Base-by-base conservation (phyloP, 78 protist genomes). In the Thecamonas trahens region DNA sequence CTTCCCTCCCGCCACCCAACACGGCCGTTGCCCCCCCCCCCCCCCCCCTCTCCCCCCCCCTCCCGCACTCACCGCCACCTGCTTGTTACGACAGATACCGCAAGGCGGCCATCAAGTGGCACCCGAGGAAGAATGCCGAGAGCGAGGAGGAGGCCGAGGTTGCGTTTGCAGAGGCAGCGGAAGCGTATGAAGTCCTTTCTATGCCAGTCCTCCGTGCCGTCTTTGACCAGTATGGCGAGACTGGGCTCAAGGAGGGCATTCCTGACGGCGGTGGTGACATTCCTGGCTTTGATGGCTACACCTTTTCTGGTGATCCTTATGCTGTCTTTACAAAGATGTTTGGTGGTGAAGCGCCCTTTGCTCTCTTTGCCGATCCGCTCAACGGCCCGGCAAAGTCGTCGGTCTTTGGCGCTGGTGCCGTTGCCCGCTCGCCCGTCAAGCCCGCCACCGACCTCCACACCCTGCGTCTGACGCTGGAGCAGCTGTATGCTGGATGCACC, bases 151-250 rank as follows among this genome's bases (percentile, higher is more conserved):
- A 8, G 26, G 52, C 60, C 1, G 67, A 52, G 62, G 26, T 3
- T 11, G 9, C 1, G 24, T 76, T 76, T 50, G 14, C 67, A 2
- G 75, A 76, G 15, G 22, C 67, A 1, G 61, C 50, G 31, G 83
- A 61, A 18, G 83, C 83, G 17, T 79, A 79, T 20, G 79, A 72
- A 8, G 79, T 79, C n/a, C 54, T 79, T 18, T 29, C 47, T 26
- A 69, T 69, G 7, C 38, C 61, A 29, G 45, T 53, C 24, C 14
- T 64, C 34, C n/a, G 58, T 35, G 61, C 34, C 15, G 15, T 62
- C 42, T 79, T 28, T n/a, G 83, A 79, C 34, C 45, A 67, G 15
- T 79, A 45, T 59, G 83, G 83, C 24, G 74, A 79, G 24, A 55
- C 71, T 2, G 75, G 79, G 1, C 37, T 79, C 20, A 60, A 44